Evolutionary conservation across 768 basidiomycete species (phyloP), one percentile per base, ranked within the genome.

Genomic region (Lanmaoa rubissima): DNA sequence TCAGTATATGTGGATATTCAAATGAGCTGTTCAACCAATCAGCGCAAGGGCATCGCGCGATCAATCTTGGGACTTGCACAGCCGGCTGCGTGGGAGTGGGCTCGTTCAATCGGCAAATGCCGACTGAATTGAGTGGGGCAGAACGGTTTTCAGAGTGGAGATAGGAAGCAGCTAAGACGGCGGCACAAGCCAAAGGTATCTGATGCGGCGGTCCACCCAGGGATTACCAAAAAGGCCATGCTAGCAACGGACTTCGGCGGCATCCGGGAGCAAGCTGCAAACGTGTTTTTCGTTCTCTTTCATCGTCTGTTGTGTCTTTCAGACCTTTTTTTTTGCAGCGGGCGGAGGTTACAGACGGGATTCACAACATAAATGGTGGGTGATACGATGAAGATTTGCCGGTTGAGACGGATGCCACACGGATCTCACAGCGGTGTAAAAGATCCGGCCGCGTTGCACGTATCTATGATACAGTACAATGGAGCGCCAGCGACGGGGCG

Each of bases 81-180:
- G 68, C 68, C 68, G 58, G 50, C 17, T 43, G 51, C 70, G 70
- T 72, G 69, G 53, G 69, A 72, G 54, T 31, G 32, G n/a, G 1
- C 1, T 28, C 2, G 11, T 1, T 32, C 39, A 48, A 42, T 24
- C 69, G 69, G 69, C 11, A 39, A 2, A 51, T 57, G 48, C 69
- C 69, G 69, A 72, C 39, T 72, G 64, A 73, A 73, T 69, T 47
- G 61, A 7, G 59, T 56, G 60, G 61, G 51, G 53, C 58, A 17
- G 17, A 21, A 48, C 41, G 44, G 26, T 42, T 31, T 32, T 45
- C 32, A 55, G 26, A 59, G 64, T 61, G 64, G 67, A 61, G 68
- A 69, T 67, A 68, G 46, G 58, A 54, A 38, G 55, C 57, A n/a
- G 51, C 40, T 42, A 48, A 46, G 58, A 58, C 44, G 54, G 28